Conservation (phyloP, 768 basidiomycete species). For the Auricularia heimuer region DNA sequence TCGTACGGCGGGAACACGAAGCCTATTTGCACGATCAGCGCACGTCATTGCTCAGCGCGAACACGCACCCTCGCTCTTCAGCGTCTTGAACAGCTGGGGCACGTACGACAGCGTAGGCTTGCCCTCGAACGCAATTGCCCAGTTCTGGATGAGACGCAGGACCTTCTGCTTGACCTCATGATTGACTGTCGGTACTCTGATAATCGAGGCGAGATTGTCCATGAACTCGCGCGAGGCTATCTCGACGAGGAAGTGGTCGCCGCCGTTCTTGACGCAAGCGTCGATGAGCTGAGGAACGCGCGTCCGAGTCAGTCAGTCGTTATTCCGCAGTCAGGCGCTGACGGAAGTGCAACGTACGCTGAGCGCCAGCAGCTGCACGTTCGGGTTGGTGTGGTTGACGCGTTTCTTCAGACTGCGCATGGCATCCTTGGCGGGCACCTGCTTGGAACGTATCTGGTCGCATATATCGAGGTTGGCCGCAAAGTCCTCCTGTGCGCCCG, state of each 20-base stretch:
- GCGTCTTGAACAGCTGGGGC: slow-evolving; percentile 66
- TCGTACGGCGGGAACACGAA: slow-evolving; percentile 80
- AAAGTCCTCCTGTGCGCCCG: slow-evolving; percentile 79
- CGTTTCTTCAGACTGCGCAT: slow-evolving; percentile 83
- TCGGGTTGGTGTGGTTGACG: slow-evolving; percentile 89
- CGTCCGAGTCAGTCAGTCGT: slow-evolving; percentile 5
- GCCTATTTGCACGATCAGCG: slow-evolving; percentile 31
- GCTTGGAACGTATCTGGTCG: slow-evolving; percentile 91
- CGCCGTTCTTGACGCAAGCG: slow-evolving; percentile 92
- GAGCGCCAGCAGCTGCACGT: slow-evolving; percentile 84
- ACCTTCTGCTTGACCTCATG: slow-evolving; percentile 75
- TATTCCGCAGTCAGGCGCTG: slow-evolving; percentile 1
- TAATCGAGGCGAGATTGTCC: slow-evolving; percentile 83
- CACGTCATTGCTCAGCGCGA: not conserved
- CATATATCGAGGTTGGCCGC: slow-evolving; percentile 92
- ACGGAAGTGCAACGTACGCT: slow-evolving; percentile 44
- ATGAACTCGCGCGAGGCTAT: slow-evolving; percentile 85
- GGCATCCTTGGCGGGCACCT: slow-evolving; percentile 73
- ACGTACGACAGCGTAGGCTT: slow-evolving; percentile 67
- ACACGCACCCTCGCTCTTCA: slow-evolving; percentile 61
- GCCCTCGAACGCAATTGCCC: slow-evolving; percentile 84
- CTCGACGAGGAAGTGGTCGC: slow-evolving; percentile 80
- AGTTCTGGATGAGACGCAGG: slow-evolving; percentile 77
- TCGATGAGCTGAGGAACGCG: slow-evolving; percentile 59
- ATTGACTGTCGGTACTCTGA: slow-evolving; percentile 69